A percentile compares a stretch with the other conserved stretches of the same genome.
Conservation (phyloP, 2,329 filamentous ascomycete genomes). For the Xylaria sp. region DNA sequence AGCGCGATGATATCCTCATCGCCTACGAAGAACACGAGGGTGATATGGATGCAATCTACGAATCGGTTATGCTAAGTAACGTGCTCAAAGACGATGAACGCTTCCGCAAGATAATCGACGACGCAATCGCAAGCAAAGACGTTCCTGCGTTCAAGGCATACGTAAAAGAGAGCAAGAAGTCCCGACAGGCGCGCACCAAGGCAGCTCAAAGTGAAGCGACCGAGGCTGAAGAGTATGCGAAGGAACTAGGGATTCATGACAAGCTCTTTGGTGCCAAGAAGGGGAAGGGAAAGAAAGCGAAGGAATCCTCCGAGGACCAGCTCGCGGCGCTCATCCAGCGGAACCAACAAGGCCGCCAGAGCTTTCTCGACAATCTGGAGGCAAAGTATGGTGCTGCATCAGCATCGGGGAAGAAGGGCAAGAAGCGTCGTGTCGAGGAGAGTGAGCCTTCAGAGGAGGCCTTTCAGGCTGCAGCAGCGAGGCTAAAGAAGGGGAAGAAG, state of each 20-base stretch:
- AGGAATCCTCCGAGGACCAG: constrained; percentile 60
- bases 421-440: constrained; percentile 66
- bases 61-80: constrained; percentile 86
- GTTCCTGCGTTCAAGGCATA: constrained; percentile 77
- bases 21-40: constrained; percentile 81
- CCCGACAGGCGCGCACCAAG: constrained; percentile 67
- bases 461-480: constrained; percentile 67
- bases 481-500: constrained; percentile 54
- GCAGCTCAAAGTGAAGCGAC: constrained; percentile 73
- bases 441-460: constrained; percentile 72
- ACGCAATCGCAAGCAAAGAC: constrained; percentile 77
- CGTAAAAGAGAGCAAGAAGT: constrained; percentile 75
- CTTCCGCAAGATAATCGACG: constrained; percentile 82
- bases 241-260: constrained; percentile 79
- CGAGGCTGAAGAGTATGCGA: constrained; percentile 80
- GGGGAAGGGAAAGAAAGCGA: constrained; percentile 57
- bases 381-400: constrained; percentile 74
- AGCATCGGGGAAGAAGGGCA: constrained; percentile 60
- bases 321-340: constrained; percentile 80
- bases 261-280: constrained; percentile 68
- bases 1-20: constrained; percentile 78
- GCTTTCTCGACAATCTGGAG: constrained; percentile 78
- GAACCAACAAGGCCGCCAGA: constrained; percentile 72
- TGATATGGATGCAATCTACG: constrained; percentile 80
- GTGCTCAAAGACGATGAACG: constrained; percentile 85